Base-by-base conservation (phyloP, 805 yeast species). In the Komagataella populi region DNA sequence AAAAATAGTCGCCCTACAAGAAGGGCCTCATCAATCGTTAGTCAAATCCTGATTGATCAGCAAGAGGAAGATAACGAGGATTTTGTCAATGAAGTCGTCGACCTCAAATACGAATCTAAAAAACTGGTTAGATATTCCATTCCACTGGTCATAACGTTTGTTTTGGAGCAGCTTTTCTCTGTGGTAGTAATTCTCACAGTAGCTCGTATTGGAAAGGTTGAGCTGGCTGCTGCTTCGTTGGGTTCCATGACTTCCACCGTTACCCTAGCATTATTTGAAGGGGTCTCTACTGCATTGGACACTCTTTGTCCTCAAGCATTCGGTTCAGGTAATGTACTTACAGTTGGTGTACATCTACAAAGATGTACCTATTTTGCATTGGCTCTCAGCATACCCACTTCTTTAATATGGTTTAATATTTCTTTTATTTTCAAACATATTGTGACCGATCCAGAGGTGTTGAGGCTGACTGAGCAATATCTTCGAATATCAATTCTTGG, bases 241-340 rank as follows among this genome's bases (percentile, higher is more conserved):
- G 82, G 87, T 6, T 77, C 87, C 17, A 84, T 84, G 90, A 83
- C 90, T 1, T 87, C 88, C 2, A 83, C 84, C 53, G 83, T 85
- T 46, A 75, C 83, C 1, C 74, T 83, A 55, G 87, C 89, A 23
- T 74, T 84, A 1, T 80, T 84, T 58, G 88, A 83, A 63, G 93
- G 91, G 14, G 77, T 84, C 1, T 74, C 88, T 16, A 84, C 91
- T 0, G 76, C 88, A 54, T 69, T 85, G 50, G 91, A 84, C 59
- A 85, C 93, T 0, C 68, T 85, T 30, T 85, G 93, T 62, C 84
- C 90, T 2, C 91, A 85, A 64, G 84, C 90, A 0, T 84, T 72
- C 60, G 91, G 93, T 23, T 77, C 86, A 22, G 76, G 76, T 49
- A 83, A 83, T 55, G 76, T 68, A 59, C 70, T 70, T 54, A 62